Conservation (phyloP, 1,284 basidiomycete genomes). For the Heimioporus retisporus region DNA sequence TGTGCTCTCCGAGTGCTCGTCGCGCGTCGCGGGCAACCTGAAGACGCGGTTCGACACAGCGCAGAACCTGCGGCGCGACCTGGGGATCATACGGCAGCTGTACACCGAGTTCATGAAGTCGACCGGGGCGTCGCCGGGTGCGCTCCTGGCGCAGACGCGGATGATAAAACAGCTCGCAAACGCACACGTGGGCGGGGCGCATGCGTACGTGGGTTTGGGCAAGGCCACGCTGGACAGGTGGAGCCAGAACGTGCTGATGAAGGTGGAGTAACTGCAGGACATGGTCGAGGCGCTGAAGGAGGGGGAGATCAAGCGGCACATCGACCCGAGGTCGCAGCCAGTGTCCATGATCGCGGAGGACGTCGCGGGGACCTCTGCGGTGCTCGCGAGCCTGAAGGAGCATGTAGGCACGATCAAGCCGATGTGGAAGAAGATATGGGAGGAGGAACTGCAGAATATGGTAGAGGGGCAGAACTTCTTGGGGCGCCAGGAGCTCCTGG, state of each 20-base stretch:
- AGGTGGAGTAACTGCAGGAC: slow-evolving; percentile 96
- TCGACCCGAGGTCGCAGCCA: too few relatives aligned
- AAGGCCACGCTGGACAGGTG: slow-evolving; percentile 91
- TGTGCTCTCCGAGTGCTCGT: slow-evolving; percentile 75
- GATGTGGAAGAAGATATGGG: slow-evolving; percentile 99
- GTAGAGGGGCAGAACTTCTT: slow-evolving; percentile 99
- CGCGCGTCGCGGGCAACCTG: slow-evolving; percentile 82
- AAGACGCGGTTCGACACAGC: slow-evolving; percentile 96
- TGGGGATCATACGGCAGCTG: slow-evolving; percentile 94
- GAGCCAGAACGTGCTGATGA: slow-evolving; percentile 92
- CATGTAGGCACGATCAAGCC: too few relatives aligned
- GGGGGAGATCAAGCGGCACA: slow-evolving; percentile 92
- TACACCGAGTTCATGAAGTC: slow-evolving; percentile 94
- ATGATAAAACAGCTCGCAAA: slow-evolving; percentile 89
- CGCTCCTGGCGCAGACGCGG: slow-evolving; percentile 86
- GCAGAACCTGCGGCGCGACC: slow-evolving; percentile 91
- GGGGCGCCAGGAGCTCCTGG: slow-evolving; percentile 90
- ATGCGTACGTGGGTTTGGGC: slow-evolving; percentile 92
- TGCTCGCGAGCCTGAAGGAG: too few relatives aligned
- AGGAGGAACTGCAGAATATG: slow-evolving; percentile 95
- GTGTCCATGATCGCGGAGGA: too few relatives aligned
- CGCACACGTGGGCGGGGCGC: slow-evolving; percentile 86
- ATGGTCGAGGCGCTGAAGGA: slow-evolving; percentile 92
- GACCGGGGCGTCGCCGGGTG: slow-evolving; percentile 86
- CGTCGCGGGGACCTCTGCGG: too few relatives aligned